phyloP scores from a whole-genome alignment of 148 eudicot species.

The Chenopodium berlandieri region DNA sequence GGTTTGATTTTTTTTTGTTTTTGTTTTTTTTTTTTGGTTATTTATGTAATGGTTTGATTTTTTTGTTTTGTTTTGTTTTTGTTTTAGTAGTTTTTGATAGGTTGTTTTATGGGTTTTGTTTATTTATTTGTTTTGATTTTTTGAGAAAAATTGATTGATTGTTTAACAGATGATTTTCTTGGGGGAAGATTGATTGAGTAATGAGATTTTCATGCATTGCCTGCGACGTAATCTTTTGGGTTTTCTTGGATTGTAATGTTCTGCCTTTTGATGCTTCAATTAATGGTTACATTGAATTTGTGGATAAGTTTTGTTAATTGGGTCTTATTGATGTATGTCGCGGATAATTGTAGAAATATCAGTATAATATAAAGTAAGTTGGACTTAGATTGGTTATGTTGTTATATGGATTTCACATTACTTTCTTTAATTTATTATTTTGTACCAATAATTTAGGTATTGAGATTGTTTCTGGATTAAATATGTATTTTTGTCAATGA shows the following conservation, averaged over 20 bases:
- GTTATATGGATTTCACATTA: neutral
- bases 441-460: slow-evolving; percentile 10
- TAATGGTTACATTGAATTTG: slow-evolving; percentile 16
- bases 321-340: neutral
- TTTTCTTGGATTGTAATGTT: slow-evolving; percentile 33
- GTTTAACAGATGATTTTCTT: neutral
- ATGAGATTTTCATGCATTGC: slow-evolving; percentile 21
- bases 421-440: neutral
- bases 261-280: slow-evolving; percentile 14
- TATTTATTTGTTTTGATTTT: too few species aligned
- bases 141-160: neutral
- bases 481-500: slow-evolving; percentile 22
- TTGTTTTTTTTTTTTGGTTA: too few species aligned
- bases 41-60: neutral
- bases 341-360: neutral
- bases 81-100: neutral
- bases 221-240: slow-evolving; percentile 13
- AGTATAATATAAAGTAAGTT: neutral
- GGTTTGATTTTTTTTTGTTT: too few species aligned
- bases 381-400: neutral
- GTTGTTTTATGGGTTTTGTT: neutral
- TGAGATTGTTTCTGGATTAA: slow-evolving; percentile 12
- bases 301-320: slow-evolving; percentile 10
- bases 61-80: too few species aligned
- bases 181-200: slow-evolving; percentile 8